phyloP scores from a whole-genome alignment of 2,329 filamentous ascomycete genomes.

The Bipolaris victoriae region DNA sequence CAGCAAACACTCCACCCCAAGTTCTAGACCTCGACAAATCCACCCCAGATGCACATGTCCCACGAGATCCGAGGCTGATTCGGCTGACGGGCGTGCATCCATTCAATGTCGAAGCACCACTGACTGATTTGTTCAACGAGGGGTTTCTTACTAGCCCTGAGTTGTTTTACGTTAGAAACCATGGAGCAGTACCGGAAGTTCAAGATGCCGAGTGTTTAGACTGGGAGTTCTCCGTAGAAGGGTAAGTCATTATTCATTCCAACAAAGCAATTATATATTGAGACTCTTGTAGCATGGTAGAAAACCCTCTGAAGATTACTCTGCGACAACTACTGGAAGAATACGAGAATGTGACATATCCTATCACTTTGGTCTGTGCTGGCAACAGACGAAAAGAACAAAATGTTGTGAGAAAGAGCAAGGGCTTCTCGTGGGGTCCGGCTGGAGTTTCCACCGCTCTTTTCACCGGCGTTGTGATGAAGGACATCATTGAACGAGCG shows the following conservation, averaged over 20 bases:
- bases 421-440: constrained; percentile 93
- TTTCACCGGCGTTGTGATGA: constrained; percentile 82
- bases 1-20: constrained; percentile 60
- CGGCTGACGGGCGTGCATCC: constrained; percentile 87
- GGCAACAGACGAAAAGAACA: constrained; percentile 93
- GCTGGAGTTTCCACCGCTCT: constrained; percentile 86
- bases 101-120: constrained; percentile 86
- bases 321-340: constrained; percentile 73
- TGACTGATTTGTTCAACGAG: constrained; percentile 76
- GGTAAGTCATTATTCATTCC: constrained; percentile 47
- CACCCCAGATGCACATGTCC: constrained; percentile 83
- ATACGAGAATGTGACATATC: constrained; percentile 83
- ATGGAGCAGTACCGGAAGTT: constrained; percentile 80
- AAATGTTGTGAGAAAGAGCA: constrained; percentile 86
- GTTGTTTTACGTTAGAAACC: constrained; percentile 90
- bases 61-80: constrained; percentile 80
- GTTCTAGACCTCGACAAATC: constrained; percentile 78
- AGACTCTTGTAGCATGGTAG: constrained; percentile 64
- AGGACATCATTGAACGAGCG: constrained; percentile 72
- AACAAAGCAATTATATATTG: constrained; percentile 1
- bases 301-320: constrained; percentile 73
- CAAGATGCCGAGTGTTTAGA: constrained; percentile 72
- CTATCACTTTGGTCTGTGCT: constrained; percentile 88
- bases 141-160: constrained; percentile 88
- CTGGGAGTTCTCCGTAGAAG: constrained; percentile 85